Evolutionary conservation across 768 basidiomycete genomes (phyloP).

Genomic region (Suillus ampliporus): DNA sequence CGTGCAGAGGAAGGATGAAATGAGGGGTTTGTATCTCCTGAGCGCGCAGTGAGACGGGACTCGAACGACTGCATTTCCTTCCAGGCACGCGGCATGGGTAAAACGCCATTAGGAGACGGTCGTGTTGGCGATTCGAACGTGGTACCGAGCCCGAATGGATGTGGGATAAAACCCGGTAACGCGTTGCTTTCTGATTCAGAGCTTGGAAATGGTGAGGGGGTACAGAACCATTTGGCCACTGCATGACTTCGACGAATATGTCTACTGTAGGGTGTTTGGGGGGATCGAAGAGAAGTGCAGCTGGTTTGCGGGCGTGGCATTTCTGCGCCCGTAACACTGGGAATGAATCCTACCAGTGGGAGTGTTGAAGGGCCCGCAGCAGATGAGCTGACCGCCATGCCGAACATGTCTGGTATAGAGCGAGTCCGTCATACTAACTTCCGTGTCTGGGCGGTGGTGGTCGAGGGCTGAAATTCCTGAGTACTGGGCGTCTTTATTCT

Average conservation of each 20-base stretch:
- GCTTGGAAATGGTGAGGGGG: conserved; percentile 44
- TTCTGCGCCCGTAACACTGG: conserved; percentile 75
- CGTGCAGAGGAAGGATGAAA: conserved; percentile 5
- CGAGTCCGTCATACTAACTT: conserved; percentile 71
- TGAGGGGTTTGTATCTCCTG: conserved; percentile 40
- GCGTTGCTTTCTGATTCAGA: conserved; percentile 25
- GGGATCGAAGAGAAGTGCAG: conserved; percentile 30
- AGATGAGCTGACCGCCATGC: conserved; percentile 32
- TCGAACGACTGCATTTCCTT: conserved; percentile 90
- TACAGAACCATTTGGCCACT: conserved; percentile 49
- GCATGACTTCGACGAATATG: conserved; percentile 72
- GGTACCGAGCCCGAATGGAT: conserved; percentile 72
- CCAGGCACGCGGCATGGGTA: conserved; percentile 58
- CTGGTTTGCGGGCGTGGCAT: conserved; percentile 48
- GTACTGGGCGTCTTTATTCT: conserved; percentile 52
- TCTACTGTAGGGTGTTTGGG: conserved; percentile 46
- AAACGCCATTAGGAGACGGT: conserved; percentile 46
- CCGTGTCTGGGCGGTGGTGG: conserved; percentile 40
- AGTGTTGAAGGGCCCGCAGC: conserved; percentile 36
- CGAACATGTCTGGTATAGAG: conserved; percentile 68
- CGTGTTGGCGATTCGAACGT: conserved; percentile 63
- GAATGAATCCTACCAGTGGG: conserved; percentile 69
- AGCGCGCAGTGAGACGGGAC: conserved; percentile 77
- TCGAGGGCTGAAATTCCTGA: conserved; percentile 28
- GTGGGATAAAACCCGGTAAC: conserved; percentile 36